Base-by-base conservation (phyloP, 148 eudicot genomes). In the Cornus controversa region DNA sequence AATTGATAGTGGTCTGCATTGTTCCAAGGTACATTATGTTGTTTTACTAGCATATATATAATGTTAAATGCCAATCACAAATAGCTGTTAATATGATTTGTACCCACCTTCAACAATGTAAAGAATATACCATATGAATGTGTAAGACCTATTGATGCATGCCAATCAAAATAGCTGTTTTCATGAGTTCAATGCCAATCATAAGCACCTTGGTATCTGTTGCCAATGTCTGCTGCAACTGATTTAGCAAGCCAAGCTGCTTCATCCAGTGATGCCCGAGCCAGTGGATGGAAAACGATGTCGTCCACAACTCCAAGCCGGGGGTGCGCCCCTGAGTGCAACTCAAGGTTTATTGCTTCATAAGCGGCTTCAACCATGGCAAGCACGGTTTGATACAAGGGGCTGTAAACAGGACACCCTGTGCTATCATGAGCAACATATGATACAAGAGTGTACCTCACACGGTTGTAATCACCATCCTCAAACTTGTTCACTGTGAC, bases 261-360 rank as follows among this genome's bases (percentile, higher is more conserved):
- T 79, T 88, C 93, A 70, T 90, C 86, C 70, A 90, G 67, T 6
- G 93, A 88, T 54, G 90, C 91, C 10, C 89, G 86, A 27, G 85
- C 91, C 31, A 90, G 70, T 0, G 91, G 91, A 77, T 86, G 82
- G 76, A 80, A 77, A 13, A 88, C 80, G 57, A 90, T 86, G 31
- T 90, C 93, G 62, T 90, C 93, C 6, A 90, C 80, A 27, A 90
- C 90, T 37, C 93, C 93, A 10, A 88, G 88, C 69, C 93, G 87
- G 18, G 93, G 93, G 62, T 90, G 91, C 8, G 91, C 67, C 26
- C 93, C 93, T 5, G 80, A 82, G 75, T 90, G 93, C 28, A 71
- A 34, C 81, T 90, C 87, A 18, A 90, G 89, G 73, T 90, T 82
- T 60, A 90, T 80, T 42, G 84, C 86, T n/a, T 78, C 82, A 69